Evolutionary conservation across 331 rosid genomes (phyloP), one percentile per base, ranked within the genome.

Genomic region (Dryas integrifolia): DNA sequence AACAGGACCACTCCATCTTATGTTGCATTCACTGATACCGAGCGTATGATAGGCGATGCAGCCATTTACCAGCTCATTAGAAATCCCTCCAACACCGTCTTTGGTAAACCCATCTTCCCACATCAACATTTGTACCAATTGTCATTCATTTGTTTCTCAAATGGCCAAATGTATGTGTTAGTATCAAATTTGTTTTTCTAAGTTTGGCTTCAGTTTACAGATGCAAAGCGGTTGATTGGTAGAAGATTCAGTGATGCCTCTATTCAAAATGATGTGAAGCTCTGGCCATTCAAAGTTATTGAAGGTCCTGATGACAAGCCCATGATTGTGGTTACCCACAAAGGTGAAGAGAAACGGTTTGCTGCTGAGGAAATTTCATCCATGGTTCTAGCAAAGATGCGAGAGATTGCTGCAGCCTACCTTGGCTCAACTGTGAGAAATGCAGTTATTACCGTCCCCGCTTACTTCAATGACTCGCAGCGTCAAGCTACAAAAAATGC

Each of bases 311-410:
- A 38, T 53, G 90, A 88, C 0, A 88, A 88, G 15, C 90, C 88
- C 6, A 82, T 78, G 88, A 82, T 86, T 72, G 70, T 49, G 56
- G 90, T 84, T 0, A 77, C 39, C 62, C 75, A 88, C 61, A 82
- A 88, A 79, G 85, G 74, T 38, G 80, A 84, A 76, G 87, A 88
- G 0, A 86, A 88, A 69, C 84, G 43, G 52, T 88, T 82, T 52
- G 59, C 88, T 15, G 85, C 90, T 1, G 92, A 88, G 77, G 90
- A 88, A 18, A 84, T 85, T 65, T 88, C 90, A 0, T 83, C 90
- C 2, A 88, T 85, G 92, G 83, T 88, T 41, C 71, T 86, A 0
- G 79, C 24, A 0, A 88, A 88, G 86, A 88, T 86, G 93, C 56
- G 93, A 16, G 88, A 87, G 79, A 79, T 85, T 50, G 89, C 89